Conservation (phyloP, 352 stramenopile genomes). For the Globisporangium okanoganense region DNA sequence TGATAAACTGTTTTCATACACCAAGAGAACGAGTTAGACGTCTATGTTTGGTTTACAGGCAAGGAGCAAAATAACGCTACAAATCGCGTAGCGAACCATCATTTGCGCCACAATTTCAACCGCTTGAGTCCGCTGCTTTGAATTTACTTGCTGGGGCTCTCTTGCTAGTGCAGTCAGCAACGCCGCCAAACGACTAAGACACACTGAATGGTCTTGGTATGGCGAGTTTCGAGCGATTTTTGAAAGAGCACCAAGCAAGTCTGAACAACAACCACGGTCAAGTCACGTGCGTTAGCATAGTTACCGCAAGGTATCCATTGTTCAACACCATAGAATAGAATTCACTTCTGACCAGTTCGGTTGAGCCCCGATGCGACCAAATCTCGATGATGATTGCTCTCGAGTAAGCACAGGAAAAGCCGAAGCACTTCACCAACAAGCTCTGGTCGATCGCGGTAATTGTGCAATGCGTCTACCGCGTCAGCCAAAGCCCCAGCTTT, state of each 20-base stretch:
- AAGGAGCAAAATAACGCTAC: too few species aligned
- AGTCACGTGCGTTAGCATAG: neutral
- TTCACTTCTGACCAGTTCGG: neutral
- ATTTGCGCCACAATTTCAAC: constrained; percentile 22
- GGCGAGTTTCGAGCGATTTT: neutral
- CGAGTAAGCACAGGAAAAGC: neutral
- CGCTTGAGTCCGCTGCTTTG: constrained; percentile 11
- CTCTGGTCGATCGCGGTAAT: constrained; percentile 2
- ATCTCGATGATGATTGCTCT: neutral
- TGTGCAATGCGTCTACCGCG: constrained; percentile 1
- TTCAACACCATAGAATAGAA: neutral
- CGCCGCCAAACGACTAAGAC: constrained; percentile 16
- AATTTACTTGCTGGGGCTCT: constrained; percentile 8
- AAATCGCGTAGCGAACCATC: constrained; percentile 15
- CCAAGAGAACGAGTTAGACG: neutral
- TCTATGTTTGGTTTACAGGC: too few species aligned
- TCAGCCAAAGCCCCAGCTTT: constrained; percentile 1
- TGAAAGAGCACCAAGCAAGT: neutral
- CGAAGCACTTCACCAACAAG: neutral
- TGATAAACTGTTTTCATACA: constrained; percentile 17
- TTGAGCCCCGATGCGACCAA: neutral
- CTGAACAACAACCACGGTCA: neutral
- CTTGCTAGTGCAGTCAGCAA: constrained; percentile 17
- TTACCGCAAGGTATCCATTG: too few species aligned
- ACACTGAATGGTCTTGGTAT: constrained; percentile 6